A percentile compares a stretch with the other conserved stretches of the same genome.
Evolutionary conservation across 805 yeast genomes (phyloP).

Genomic region (Saccharomyces mikatae): DNA sequence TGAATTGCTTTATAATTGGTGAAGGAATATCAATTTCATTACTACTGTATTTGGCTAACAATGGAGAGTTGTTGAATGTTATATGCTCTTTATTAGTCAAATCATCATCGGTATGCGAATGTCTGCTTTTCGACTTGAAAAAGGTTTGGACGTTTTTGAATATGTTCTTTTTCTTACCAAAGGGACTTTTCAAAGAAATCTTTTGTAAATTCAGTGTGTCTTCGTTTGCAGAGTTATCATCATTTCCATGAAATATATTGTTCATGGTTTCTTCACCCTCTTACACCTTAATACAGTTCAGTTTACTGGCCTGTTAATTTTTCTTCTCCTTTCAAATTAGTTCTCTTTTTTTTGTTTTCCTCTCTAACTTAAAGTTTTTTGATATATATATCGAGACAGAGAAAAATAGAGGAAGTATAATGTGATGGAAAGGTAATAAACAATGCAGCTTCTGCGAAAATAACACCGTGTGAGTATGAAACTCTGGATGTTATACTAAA

Average conservation of each 20-base stretch:
- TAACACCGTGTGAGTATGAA: neutral
- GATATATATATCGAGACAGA: neutral
- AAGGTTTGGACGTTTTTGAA: conserved; percentile 20
- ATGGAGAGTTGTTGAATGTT: neutral
- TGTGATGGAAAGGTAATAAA: too few relatives aligned
- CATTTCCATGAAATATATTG: neutral
- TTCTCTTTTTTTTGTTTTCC: neutral
- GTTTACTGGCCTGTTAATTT: neutral
- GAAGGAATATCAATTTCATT: neutral
- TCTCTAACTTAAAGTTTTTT: neutral
- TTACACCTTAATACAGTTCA: neutral
- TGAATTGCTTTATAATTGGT: conserved; percentile 1
- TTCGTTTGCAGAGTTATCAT: neutral
- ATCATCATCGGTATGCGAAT: neutral
- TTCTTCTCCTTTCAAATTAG: neutral
- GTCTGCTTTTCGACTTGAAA: conserved; percentile 12
- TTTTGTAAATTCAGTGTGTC: conserved; percentile 1
- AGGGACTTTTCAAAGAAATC: conserved; percentile 15
- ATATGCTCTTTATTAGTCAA: conserved; percentile 4
- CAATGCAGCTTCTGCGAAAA: too few relatives aligned
- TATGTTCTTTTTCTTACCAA: conserved; percentile 15
- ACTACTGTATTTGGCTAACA: conserved; percentile 9
- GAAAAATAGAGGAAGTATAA: neutral
- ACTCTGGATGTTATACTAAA: neutral
- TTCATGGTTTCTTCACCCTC: neutral